Evolutionary conservation across 1,284 basidiomycete species (phyloP).

Genomic region (Baeospora myosura): DNA sequence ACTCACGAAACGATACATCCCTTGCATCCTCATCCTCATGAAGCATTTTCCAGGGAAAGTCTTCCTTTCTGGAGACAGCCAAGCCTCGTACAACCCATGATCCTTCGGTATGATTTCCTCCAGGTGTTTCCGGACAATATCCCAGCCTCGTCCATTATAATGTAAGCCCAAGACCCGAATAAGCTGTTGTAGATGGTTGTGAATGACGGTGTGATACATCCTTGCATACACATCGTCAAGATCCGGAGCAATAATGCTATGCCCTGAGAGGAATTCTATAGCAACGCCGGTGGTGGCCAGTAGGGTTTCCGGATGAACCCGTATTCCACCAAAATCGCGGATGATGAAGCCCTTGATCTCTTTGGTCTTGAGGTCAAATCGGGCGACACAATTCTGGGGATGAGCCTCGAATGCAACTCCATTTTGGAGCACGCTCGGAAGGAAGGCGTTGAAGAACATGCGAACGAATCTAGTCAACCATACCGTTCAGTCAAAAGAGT

Average conservation of each 20-base stretch:
- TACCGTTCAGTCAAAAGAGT: slow-evolving; percentile 6
- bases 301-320: slow-evolving; percentile 39
- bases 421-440: slow-evolving; percentile 41
- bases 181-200: slow-evolving; percentile 48
- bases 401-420: slow-evolving; percentile 51
- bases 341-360: slow-evolving; percentile 43
- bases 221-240: slow-evolving; percentile 45
- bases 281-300: slow-evolving; percentile 38
- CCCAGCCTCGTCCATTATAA: slow-evolving; percentile 43
- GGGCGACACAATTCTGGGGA: slow-evolving; percentile 46
- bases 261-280: slow-evolving; percentile 36
- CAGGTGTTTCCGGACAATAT: slow-evolving; percentile 35
- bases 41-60: slow-evolving; percentile 46
- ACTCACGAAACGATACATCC: slow-evolving; percentile 43
- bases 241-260: slow-evolving; percentile 40
- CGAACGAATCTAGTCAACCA: slow-evolving; percentile 38
- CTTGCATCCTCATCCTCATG: slow-evolving; percentile 45
- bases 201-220: slow-evolving; percentile 47
- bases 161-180: slow-evolving; percentile 44
- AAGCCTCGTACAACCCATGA: slow-evolving; percentile 34
- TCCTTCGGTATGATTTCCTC: slow-evolving; percentile 31
- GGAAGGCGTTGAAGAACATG: slow-evolving; percentile 41
- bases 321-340: slow-evolving; percentile 47
- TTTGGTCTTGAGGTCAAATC: slow-evolving; percentile 37
- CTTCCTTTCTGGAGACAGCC: slow-evolving; percentile 38